These are phyloP conservation scores for Zopfochytrium polystomum DNA, from an alignment of 371 early-diverging fungal genomes.

Conservation along the genomic window DNA sequence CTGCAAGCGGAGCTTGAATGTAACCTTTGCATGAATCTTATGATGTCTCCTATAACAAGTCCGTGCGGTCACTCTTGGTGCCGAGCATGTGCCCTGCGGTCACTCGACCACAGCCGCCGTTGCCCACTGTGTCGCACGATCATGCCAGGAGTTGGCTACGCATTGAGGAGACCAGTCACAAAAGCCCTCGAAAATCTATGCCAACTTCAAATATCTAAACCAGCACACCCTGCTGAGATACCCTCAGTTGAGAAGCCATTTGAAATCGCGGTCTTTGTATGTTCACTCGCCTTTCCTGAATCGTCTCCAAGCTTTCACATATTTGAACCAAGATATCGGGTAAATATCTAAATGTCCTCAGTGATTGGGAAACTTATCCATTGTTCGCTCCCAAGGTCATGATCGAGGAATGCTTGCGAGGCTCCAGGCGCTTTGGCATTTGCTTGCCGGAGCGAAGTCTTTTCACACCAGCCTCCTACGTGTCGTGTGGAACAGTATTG, in stretches of 20 bases:
- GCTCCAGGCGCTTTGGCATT: slow-evolving; percentile 56
- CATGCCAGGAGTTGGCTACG: slow-evolving; percentile 29
- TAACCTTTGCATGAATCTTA: slow-evolving; percentile 50
- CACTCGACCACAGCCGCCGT: slow-evolving; percentile 42
- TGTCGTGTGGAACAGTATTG: slow-evolving; percentile 9
- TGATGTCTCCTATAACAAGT: slow-evolving; percentile 57
- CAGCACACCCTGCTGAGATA: not conserved
- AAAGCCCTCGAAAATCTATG: too few relatives aligned
- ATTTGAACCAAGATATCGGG: slow-evolving; percentile 62
- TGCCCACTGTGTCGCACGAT: slow-evolving; percentile 52
- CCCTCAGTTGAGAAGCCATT: not conserved
- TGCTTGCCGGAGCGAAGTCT: slow-evolving; percentile 37
- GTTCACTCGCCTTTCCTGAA: slow-evolving; percentile 51
- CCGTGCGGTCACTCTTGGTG: slow-evolving; percentile 74
- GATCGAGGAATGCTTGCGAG: slow-evolving; percentile 26
- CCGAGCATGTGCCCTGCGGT: slow-evolving; percentile 52
- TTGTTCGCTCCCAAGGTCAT: slow-evolving; percentile 52
- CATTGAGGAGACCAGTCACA: too few relatives aligned
- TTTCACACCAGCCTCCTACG: not conserved
- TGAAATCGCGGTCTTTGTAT: slow-evolving; percentile 14
- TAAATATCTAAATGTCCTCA: slow-evolving; percentile 53
- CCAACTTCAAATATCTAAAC: not conserved
- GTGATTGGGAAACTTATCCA: too few relatives aligned
- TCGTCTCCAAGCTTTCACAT: slow-evolving; percentile 59
- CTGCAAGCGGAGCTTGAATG: slow-evolving; percentile 52